Percentiles rank a stretch among this genome's conserved stretches.
Conservation (phyloP, 306 rosid genomes). For the Aeschynomene evenia region DNA sequence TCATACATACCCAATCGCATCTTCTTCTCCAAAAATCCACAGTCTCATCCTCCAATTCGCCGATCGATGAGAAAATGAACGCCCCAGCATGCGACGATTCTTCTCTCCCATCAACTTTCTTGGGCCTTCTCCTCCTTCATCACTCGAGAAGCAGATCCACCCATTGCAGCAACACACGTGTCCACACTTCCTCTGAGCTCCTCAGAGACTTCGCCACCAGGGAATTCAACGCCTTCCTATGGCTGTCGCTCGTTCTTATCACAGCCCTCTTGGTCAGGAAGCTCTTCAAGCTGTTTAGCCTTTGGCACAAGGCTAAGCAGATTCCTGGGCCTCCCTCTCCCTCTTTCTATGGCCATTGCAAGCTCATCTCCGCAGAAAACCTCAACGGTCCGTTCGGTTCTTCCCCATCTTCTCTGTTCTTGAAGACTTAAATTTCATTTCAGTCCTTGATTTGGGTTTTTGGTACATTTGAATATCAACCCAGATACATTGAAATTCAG, state of each 20-base stretch:
- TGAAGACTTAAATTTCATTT: no score
- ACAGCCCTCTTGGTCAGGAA: conserved; percentile 47
- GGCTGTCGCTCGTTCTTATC: conserved; percentile 54
- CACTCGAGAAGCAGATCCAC: conserved; percentile 8
- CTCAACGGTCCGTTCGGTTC: conserved; percentile 57
- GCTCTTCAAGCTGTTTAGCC: conserved; percentile 31
- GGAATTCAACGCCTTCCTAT: conserved; percentile 74
- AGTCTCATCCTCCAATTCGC: not conserved
- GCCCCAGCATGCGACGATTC: conserved; percentile 29
- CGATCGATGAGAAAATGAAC: conserved; percentile 53
- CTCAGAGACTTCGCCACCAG: conserved; percentile 52
- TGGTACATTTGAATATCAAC: no score
- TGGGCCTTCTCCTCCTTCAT: conserved; percentile 45
- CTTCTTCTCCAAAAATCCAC: no score
- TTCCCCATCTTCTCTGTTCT: not conserved
- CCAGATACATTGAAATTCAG: no score
- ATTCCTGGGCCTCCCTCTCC: conserved; percentile 68
- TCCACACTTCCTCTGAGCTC: conserved; percentile 29
- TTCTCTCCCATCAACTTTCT: conserved; percentile 27
- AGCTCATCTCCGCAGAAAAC: conserved; percentile 50
- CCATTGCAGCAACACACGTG: conserved; percentile 5
- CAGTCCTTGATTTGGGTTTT: no score
- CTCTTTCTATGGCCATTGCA: conserved; percentile 57
- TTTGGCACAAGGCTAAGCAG: conserved; percentile 48
- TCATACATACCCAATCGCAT: not conserved